Conservation (phyloP, 176 grass and related monocot species). For the Eleusine coracana region DNA sequence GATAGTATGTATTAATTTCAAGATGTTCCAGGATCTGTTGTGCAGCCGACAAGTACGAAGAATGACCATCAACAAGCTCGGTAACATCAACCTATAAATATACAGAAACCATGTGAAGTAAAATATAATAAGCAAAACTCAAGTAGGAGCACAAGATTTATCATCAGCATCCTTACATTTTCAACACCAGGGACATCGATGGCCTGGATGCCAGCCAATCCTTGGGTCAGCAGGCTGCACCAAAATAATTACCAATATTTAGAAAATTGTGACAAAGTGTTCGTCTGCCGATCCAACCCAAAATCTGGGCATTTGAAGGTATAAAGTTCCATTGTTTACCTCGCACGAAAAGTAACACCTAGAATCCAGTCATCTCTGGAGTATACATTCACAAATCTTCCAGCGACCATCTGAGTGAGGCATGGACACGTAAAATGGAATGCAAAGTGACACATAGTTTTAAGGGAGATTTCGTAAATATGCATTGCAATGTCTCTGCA, state of each 20-base stretch:
- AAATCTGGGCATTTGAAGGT: neutral
- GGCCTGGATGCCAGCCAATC: slow-evolving; percentile 92
- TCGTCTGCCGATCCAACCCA: neutral
- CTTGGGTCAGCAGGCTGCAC: slow-evolving; percentile 81
- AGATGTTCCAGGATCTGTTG: slow-evolving; percentile 73
- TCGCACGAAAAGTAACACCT: slow-evolving; percentile 85
- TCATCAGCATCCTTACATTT: slow-evolving; percentile 52
- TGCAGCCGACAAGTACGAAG: slow-evolving; percentile 61
- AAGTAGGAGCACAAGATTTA: neutral
- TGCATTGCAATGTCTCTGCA: neutral
- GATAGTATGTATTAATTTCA: slow-evolving; percentile 76
- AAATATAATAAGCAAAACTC: neutral
- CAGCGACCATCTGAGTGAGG: slow-evolving; percentile 67
- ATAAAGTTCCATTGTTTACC: slow-evolving; percentile 41
- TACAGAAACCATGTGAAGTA: neutral
- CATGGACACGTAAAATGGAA: neutral
- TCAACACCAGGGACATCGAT: slow-evolving; percentile 81
- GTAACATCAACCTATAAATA: slow-evolving; percentile 73
- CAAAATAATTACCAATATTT: neutral
- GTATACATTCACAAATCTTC: slow-evolving; percentile 89
- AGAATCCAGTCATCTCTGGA: slow-evolving; percentile 97
- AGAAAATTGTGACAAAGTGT: neutral
- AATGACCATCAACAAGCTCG: slow-evolving; percentile 72
- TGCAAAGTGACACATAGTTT: neutral
- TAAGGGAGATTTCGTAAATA: neutral